Percentiles rank a stretch among this genome's conserved stretches.
These are phyloP conservation scores for Arthrobotrys sinensis DNA, from an alignment of 2,329 filamentous ascomycete species.

Conservation along the genomic window DNA sequence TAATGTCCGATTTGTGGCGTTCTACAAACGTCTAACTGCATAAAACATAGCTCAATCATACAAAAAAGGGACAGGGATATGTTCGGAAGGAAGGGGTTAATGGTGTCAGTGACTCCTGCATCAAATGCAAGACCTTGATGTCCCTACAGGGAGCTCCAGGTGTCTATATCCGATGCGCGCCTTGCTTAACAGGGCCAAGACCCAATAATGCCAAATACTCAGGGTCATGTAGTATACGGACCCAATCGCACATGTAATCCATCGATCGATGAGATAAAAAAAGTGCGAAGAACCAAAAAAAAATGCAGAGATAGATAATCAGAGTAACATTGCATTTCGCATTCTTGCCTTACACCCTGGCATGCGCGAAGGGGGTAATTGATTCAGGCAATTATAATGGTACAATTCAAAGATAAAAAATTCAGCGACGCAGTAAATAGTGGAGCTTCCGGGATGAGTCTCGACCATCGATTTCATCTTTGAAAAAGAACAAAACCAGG, in stretches of 20 bases:
- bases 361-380: background rate
- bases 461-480: background rate
- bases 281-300: background rate
- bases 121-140: too few species aligned
- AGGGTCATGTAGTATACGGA: background rate
- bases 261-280: background rate
- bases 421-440: background rate
- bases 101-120: too few species aligned
- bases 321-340: conserved; percentile 2
- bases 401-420: too few species aligned
- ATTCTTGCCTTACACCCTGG: conserved; percentile 20
- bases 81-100: too few species aligned
- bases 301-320: background rate
- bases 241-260: conserved; percentile 6
- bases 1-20: too few species aligned
- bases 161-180: background rate
- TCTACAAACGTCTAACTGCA: too few species aligned
- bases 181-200: background rate
- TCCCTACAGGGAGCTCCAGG: too few species aligned
- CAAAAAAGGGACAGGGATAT: too few species aligned
- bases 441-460: background rate
- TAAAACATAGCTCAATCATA: too few species aligned
- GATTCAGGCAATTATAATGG: too few species aligned
- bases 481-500: background rate
- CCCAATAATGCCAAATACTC: background rate